A percentile compares a stretch with the other conserved stretches of the same genome.
phyloP scores from a whole-genome alignment of 2,329 filamentous ascomycete species.

The Penicillium sp. region DNA sequence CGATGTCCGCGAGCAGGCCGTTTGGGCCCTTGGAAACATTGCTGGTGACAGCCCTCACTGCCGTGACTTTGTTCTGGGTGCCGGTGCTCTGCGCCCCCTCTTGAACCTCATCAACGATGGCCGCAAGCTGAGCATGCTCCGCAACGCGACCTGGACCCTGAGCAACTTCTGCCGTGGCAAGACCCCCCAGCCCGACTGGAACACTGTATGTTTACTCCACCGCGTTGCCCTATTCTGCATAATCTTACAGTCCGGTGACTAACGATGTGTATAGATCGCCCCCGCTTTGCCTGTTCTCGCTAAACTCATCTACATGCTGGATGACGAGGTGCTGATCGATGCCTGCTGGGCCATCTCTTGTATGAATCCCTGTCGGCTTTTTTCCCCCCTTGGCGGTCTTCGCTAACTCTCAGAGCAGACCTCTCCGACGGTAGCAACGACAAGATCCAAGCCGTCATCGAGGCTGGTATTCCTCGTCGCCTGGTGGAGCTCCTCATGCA shows the following conservation, averaged over 20 bases:
- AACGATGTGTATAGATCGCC: slow-evolving; percentile 68
- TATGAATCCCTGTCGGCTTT: background rate
- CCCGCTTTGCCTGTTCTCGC: slow-evolving; percentile 92
- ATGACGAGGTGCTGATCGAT: slow-evolving; percentile 97
- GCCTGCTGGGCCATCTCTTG: slow-evolving; percentile 99
- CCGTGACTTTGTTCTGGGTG: slow-evolving; percentile 92
- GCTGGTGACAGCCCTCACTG: slow-evolving; percentile 97
- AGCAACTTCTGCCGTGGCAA: slow-evolving; percentile 99
- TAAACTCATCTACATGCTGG: slow-evolving; percentile 97
- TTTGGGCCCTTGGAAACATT: slow-evolving; percentile 98
- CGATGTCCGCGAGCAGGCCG: slow-evolving; percentile 95
- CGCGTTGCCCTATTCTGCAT: background rate
- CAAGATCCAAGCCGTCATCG: slow-evolving; percentile 98
- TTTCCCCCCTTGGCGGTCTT: background rate
- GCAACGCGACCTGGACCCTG: slow-evolving; percentile 97
- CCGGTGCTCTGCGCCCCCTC: slow-evolving; percentile 87
- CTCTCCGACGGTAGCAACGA: slow-evolving; percentile 97
- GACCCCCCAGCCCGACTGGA: slow-evolving; percentile 97
- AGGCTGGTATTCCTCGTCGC: slow-evolving; percentile 93
- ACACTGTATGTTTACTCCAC: slow-evolving; percentile 67
- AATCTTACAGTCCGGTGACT: background rate
- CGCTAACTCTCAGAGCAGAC: slow-evolving; percentile 42
- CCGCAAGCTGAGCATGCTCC: slow-evolving; percentile 98
- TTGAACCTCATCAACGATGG: slow-evolving; percentile 90
- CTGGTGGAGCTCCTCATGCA: slow-evolving; percentile 98